Percentiles rank a stretch among this genome's conserved stretches.
Conservation (phyloP, 345 rosid genomes). For the Atalantia buxifolia region DNA sequence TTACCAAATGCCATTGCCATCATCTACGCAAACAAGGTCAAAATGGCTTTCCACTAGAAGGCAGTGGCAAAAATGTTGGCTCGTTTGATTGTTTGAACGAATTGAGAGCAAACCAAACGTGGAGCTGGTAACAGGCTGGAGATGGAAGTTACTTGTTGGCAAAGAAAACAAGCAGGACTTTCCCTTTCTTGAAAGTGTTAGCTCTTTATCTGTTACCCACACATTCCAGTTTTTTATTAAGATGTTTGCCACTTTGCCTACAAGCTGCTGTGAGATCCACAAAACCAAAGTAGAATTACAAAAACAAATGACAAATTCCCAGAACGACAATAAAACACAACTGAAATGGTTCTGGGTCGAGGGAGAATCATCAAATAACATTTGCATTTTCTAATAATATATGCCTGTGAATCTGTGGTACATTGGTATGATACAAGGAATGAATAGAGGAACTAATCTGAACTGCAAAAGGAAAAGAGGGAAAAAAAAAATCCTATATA, state of each 20-base stretch:
- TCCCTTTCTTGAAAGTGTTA: too few species aligned
- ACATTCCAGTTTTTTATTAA: background rate
- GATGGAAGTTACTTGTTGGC: background rate
- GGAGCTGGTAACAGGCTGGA: constrained; percentile 2
- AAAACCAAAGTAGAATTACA: background rate
- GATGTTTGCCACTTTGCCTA: background rate
- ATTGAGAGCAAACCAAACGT: background rate
- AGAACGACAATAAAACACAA: background rate
- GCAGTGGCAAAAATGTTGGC: background rate
- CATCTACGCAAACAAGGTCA: background rate
- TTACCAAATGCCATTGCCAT: background rate
- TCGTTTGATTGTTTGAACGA: background rate
- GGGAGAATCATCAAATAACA: background rate
- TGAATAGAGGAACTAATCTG: constrained; percentile 7
- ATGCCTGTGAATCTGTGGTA: background rate
- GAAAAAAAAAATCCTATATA: constrained; percentile 4
- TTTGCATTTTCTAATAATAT: background rate
- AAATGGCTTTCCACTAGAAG: background rate
- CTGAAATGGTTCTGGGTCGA: background rate
- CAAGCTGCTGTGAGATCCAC: background rate
- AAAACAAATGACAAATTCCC: background rate
- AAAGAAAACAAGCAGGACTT: background rate
- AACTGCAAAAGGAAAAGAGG: background rate
- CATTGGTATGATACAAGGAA: background rate
- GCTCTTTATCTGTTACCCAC: background rate